Evolutionary conservation across 768 basidiomycete genomes (phyloP).

Genomic region (Lentinula lateritia): DNA sequence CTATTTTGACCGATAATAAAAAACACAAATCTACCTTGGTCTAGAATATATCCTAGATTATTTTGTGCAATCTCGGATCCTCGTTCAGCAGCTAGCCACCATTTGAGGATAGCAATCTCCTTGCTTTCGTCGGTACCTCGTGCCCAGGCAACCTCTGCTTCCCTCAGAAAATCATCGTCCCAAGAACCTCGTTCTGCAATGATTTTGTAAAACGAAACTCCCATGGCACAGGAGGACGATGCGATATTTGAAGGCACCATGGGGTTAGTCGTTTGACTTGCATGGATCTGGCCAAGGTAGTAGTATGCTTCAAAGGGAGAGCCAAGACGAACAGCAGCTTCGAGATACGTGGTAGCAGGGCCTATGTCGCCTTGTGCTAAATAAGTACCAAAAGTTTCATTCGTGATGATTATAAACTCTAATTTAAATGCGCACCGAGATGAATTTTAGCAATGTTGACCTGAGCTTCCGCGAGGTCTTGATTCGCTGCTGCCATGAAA

Average conservation of each 20-base stretch:
- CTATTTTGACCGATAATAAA: not conserved
- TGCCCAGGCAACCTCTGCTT: conserved; percentile 76
- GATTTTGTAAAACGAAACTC: conserved; percentile 90
- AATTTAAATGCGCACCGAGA: conserved; percentile 37
- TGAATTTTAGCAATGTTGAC: conserved; percentile 85
- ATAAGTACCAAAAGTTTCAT: conserved; percentile 7
- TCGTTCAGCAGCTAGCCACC: conserved; percentile 93
- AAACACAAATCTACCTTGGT: conserved; percentile 61
- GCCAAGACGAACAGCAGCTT: conserved; percentile 79
- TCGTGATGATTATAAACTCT: not conserved
- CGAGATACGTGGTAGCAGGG: conserved; percentile 69
- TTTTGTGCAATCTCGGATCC: conserved; percentile 93
- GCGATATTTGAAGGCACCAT: conserved; percentile 40
- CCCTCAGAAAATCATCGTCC: conserved; percentile 74
- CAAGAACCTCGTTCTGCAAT: conserved; percentile 89
- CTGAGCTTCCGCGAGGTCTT: conserved; percentile 89
- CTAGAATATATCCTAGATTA: conserved; percentile 87
- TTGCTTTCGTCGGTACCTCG: conserved; percentile 65
- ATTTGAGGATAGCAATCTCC: conserved; percentile 83
- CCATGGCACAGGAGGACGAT: conserved; percentile 80
- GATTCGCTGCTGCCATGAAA: conserved; percentile 76
- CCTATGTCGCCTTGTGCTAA: conserved; percentile 65
- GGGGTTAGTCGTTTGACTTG: conserved; percentile 43
- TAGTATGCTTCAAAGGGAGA: conserved; percentile 95
- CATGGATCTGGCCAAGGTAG: conserved; percentile 83